Base-by-base conservation (phyloP, 306 rosid species). In the Astragalus membranaceus region DNA sequence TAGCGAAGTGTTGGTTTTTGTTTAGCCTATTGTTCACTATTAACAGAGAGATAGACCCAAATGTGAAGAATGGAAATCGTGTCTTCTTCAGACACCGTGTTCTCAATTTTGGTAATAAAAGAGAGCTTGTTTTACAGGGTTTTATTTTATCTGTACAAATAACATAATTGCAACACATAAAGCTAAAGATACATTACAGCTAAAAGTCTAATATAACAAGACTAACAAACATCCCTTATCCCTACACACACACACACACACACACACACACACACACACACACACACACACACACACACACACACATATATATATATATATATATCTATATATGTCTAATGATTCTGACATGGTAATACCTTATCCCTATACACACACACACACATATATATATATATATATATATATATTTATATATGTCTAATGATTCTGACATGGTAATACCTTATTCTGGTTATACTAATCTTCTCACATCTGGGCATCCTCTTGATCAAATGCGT, bases 371-470 rank as follows among this genome's bases (percentile, higher is more conserved):
- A n/a, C n/a, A n/a, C n/a, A n/a, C n/a, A n/a, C n/a, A n/a, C n/a
- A n/a, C n/a, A n/a, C n/a, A n/a, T n/a, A n/a, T n/a, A n/a, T n/a
- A n/a, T n/a, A n/a, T n/a, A n/a, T n/a, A n/a, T n/a, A n/a, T n/a
- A n/a, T n/a, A n/a, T n/a, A n/a, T n/a, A 47, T 56, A 49, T 52
- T 7, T 52, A 4, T 5, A 36, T 36, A 26, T 3, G 55, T 61
- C 35, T 52, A 52, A 74, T 16, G 59, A 17, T 64, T 53, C 23
- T 75, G 63, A 76, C 35, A 71, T 69, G 69, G 63, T 35, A 68
- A 74, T 76, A 30, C 70, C 62, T 72, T 52, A 75, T 66, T 75
- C 60, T 76, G 81, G 76, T 70, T 26, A 55, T 64, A 49, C 56
- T 65, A 72, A 78, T 72, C 61, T 74, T 53, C 20, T 60, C 64